These are phyloP conservation scores for Coemansia sp. DNA, from an alignment of 192 early-diverging fungal genomes.

Conservation along the genomic window DNA sequence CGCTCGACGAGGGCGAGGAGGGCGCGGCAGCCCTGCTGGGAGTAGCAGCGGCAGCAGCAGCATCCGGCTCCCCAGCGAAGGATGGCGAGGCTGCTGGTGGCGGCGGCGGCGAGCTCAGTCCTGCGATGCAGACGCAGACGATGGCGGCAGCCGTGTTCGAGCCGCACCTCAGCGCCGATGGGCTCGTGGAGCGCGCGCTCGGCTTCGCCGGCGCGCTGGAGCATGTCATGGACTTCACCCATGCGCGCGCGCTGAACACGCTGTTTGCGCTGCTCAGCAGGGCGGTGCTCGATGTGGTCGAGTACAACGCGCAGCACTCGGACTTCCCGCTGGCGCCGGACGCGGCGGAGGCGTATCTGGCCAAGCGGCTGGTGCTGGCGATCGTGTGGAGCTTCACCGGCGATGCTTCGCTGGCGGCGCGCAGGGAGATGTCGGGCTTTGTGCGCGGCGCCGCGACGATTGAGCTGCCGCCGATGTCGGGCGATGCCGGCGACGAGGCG, in stretches of 20 bases:
- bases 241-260: slow-evolving; percentile 76
- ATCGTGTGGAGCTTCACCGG: slow-evolving; percentile 97
- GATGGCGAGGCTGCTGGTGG: slow-evolving; percentile 22
- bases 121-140: slow-evolving; percentile 72
- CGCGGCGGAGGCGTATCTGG: slow-evolving; percentile 74
- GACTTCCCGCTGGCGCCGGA: slow-evolving; percentile 92
- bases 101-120: slow-evolving; percentile 55
- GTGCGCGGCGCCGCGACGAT: slow-evolving; percentile 72
- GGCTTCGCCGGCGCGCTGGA: slow-evolving; percentile 68
- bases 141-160: slow-evolving; percentile 71
- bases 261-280: slow-evolving; percentile 92
- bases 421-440: slow-evolving; percentile 78
- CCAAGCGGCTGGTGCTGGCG: slow-evolving; percentile 78
- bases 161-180: slow-evolving; percentile 71
- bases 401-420: slow-evolving; percentile 72
- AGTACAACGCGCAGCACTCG: slow-evolving; percentile 87
- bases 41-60: slow-evolving; percentile 53
- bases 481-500: slow-evolving; percentile 38
- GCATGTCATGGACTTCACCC: slow-evolving; percentile 99
- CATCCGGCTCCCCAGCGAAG: slow-evolving; percentile 15
- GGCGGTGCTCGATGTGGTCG: slow-evolving; percentile 77
- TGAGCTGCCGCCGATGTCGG: slow-evolving; percentile 65
- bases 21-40: slow-evolving; percentile 56
- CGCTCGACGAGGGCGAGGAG: slow-evolving; percentile 83
- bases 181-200: slow-evolving; percentile 74